phyloP scores from a whole-genome alignment of 495 filamentous ascomycete species.

The Immersiella caudata region DNA sequence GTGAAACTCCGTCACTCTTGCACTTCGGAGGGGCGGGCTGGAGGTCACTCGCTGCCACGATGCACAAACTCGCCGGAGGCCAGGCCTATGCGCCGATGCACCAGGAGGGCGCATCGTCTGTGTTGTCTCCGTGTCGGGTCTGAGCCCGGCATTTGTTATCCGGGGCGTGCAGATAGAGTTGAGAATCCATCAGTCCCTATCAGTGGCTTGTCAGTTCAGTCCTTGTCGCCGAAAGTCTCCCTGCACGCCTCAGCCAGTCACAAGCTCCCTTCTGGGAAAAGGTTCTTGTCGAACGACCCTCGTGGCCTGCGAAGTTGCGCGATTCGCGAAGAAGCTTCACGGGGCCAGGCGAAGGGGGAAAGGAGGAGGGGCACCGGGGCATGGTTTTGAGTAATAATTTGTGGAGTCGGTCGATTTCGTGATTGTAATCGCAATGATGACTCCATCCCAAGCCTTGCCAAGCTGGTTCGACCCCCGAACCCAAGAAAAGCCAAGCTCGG shows the following conservation, averaged over 20 bases:
- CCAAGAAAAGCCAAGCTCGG: constrained; percentile 1
- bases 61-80: neutral
- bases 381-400: neutral
- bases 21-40: neutral
- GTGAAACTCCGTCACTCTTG: neutral
- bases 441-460: constrained; percentile 1
- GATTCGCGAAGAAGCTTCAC: neutral
- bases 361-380: neutral
- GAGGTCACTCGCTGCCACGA: neutral
- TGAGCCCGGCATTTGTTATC: neutral
- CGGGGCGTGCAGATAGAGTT: neutral
- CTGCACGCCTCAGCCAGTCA: neutral
- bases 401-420: neutral
- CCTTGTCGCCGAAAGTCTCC: too few species aligned
- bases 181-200: neutral
- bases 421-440: neutral
- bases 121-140: neutral
- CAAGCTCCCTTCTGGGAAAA: neutral
- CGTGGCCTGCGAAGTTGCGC: neutral
- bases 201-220: too few species aligned
- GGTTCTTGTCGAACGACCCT: neutral
- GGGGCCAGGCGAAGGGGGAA: neutral
- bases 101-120: neutral
- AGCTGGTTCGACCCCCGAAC: neutral
- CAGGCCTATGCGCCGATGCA: neutral